Evolutionary conservation across 805 yeast genomes (phyloP), one percentile per base, ranked within the genome.

Genomic region (Komagataella mondaviorum): DNA sequence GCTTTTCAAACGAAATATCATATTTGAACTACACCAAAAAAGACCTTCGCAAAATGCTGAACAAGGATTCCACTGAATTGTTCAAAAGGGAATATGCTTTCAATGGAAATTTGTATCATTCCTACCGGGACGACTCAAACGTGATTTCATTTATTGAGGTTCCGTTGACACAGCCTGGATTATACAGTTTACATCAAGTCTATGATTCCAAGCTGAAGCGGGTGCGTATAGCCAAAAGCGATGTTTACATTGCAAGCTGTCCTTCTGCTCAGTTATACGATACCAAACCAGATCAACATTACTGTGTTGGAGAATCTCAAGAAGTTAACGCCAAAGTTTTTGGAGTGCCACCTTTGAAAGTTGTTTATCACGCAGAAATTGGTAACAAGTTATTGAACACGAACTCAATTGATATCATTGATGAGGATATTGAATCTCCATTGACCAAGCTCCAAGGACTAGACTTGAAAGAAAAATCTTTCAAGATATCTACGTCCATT

Each of bases 331-430:
- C 91, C 36, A 69, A 74, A 1, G 76, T 83, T 1, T 65, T 70
- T 17, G 97, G 98, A 51, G 85, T 88, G 1, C 83, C 91, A 1
- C 98, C 99, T 0, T 64, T 85, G 53, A 76, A 75, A 20, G 66
- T 85, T 43, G 69, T 71, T 46, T 83, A 83, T 59, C 67, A 67
- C 44, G 75, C 73, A 47, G 80, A 78, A 54, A 57, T 70, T 14
- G 63, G 66, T 52, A 70, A 69, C 0, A 57, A 55, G 18, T 51
- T 64, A 14, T 55, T 62, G 1, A 56, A 61, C 43, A 49, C 62
- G n/a, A 67, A 67, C 1, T 57, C 60, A 16, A 57, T 63, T 3
- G 51, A 59, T 3, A 55, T 62, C 10, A 62, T 74, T 20, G 84
- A 85, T 1, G 78, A 74, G 47, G 65, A 63, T 47, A 73, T 77